Percentiles rank a stretch among this genome's conserved stretches.
Conservation (phyloP, 1,284 basidiomycete species). For the Ustilago hordei region DNA sequence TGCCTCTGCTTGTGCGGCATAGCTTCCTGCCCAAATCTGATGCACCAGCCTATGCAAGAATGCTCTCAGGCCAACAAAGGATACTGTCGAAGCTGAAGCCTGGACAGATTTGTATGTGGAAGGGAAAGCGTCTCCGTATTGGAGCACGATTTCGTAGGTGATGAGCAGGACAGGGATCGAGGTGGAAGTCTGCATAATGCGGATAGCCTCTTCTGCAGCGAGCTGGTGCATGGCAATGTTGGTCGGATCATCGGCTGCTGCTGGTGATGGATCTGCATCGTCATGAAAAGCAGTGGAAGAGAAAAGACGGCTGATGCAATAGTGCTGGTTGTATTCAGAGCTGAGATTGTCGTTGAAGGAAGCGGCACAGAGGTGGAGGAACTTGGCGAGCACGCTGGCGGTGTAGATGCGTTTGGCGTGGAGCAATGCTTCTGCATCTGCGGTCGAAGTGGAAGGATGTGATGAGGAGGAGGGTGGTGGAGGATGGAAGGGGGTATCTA, state of each 20-base stretch:
- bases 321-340: constrained; percentile 50
- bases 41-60: constrained; percentile 64
- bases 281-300: constrained; percentile 41
- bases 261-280: constrained; percentile 15
- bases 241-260: background rate
- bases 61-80: constrained; percentile 42
- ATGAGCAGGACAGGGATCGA: constrained; percentile 87
- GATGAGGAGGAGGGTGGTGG: constrained; percentile 9
- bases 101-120: constrained; percentile 50
- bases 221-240: constrained; percentile 44
- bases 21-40: constrained; percentile 68
- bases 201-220: constrained; percentile 45
- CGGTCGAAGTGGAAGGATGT: background rate
- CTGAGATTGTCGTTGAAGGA: constrained; percentile 51
- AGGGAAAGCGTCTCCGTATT: constrained; percentile 74
- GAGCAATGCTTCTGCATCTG: constrained; percentile 8
- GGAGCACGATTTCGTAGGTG: constrained; percentile 81
- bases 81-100: constrained; percentile 31
- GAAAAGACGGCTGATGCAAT: constrained; percentile 55
- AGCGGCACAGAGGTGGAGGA: constrained; percentile 57
- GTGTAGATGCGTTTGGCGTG: constrained; percentile 43
- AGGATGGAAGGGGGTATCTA: constrained; percentile 43
- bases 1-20: constrained; percentile 62
- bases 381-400: constrained; percentile 40
- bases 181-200: constrained; percentile 71